A percentile compares a stretch with the other conserved stretches of the same genome.
These are phyloP conservation scores for Lactuca saligna DNA, from an alignment of 129 eudicot species.

Conservation along the genomic window DNA sequence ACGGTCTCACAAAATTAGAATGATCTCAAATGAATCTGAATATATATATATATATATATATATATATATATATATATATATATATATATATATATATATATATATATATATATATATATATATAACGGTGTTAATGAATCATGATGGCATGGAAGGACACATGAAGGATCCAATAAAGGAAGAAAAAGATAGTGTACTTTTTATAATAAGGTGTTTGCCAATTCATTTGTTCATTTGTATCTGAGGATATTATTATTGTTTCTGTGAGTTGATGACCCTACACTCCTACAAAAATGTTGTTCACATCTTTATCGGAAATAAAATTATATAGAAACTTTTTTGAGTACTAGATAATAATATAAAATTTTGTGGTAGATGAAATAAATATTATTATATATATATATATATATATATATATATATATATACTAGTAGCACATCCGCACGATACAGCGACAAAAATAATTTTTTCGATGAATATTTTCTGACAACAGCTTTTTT, in stretches of 20 bases:
- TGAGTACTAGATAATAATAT: too few species aligned
- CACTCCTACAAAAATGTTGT: neutral
- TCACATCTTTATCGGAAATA: too few species aligned
- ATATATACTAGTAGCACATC: too few species aligned
- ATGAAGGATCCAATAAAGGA: slow-evolving; percentile 41
- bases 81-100: slow-evolving; percentile 13
- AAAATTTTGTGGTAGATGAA: too few species aligned
- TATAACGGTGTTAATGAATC: neutral
- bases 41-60: neutral
- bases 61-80: neutral
- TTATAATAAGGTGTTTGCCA: slow-evolving; percentile 35
- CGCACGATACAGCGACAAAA: too few species aligned
- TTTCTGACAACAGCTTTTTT: too few species aligned
- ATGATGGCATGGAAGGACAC: slow-evolving; percentile 30
- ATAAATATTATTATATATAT: too few species aligned
- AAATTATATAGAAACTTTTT: too few species aligned
- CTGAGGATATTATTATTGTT: slow-evolving; percentile 13
- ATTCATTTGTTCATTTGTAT: slow-evolving; percentile 16
- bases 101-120: slow-evolving; percentile 11
- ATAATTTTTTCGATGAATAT: too few species aligned
- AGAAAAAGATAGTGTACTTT: slow-evolving; percentile 33
- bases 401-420: too few species aligned
- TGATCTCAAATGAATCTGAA: neutral
- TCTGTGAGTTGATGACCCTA: neutral
- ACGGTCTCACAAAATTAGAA: too few species aligned